Evolutionary conservation across 306 rosid species (phyloP).

Genomic region (Cyamopsis tetragonoloba): DNA sequence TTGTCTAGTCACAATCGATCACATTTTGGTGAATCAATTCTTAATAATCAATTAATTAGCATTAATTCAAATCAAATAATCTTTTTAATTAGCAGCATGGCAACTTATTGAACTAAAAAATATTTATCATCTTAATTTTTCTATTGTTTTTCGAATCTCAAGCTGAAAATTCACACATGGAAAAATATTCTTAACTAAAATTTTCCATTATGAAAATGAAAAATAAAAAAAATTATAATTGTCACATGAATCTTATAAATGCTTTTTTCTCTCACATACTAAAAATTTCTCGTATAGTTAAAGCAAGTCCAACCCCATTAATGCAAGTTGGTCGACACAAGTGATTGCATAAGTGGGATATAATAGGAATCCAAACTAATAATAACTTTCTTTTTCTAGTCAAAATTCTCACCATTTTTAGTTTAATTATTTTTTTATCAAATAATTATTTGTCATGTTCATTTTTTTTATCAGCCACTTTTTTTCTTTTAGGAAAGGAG

Average conservation of each 20-base stretch:
- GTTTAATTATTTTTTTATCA: background rate
- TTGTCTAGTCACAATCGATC: constrained; percentile 42
- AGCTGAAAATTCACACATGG: background rate
- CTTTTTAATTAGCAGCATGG: background rate
- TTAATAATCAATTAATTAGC: background rate
- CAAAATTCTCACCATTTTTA: background rate
- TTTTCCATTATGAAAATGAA: no score
- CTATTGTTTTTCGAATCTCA: background rate
- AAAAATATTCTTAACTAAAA: no score
- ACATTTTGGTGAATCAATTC: constrained; percentile 15
- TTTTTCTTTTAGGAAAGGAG: no score
- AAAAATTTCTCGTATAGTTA: no score
- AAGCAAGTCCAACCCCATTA: no score
- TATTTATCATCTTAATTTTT: background rate
- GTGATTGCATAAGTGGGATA: constrained; percentile 8
- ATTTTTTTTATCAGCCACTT: no score
- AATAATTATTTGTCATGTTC: no score
- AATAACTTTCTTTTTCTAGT: constrained; percentile 9
- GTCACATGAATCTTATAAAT: no score
- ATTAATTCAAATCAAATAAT: background rate
- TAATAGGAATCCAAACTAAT: background rate
- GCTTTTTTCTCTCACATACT: no score
- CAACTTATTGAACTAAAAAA: background rate
- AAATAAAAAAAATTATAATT: no score
- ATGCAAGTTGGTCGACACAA: background rate